phyloP scores from a whole-genome alignment of 2,329 filamentous ascomycete species.

The Rutstroemia sp. region DNA sequence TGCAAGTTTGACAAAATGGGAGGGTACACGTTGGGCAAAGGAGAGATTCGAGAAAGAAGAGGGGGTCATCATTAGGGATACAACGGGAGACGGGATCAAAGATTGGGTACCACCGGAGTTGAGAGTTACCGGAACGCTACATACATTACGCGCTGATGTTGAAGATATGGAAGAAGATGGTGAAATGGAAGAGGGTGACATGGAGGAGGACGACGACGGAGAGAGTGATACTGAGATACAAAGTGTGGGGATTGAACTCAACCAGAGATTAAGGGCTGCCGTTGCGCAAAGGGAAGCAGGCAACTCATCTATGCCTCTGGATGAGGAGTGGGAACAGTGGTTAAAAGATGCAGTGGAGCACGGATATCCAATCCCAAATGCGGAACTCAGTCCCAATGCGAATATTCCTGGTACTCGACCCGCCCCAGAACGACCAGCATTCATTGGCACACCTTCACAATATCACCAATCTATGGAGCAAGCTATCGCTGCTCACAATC shows the following conservation, averaged over 20 bases:
- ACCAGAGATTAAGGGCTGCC: slow-evolving; percentile 57
- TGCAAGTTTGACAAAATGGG: slow-evolving; percentile 67
- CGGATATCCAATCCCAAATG: slow-evolving; percentile 36
- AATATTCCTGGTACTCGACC: slow-evolving; percentile 31
- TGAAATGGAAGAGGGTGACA: slow-evolving; percentile 28
- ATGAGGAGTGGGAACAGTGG: slow-evolving; percentile 71
- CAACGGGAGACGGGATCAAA: slow-evolving; percentile 60
- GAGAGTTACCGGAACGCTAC: slow-evolving; percentile 14
- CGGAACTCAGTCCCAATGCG: slow-evolving; percentile 24
- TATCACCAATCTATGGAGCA: neutral
- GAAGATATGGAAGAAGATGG: slow-evolving; percentile 30
- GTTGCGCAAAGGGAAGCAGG: slow-evolving; percentile 57
- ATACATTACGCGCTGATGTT: slow-evolving; percentile 17
- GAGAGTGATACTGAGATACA: slow-evolving; percentile 47
- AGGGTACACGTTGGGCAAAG: slow-evolving; percentile 76
- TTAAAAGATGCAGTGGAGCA: slow-evolving; percentile 61
- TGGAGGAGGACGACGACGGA: slow-evolving; percentile 34
- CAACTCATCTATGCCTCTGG: slow-evolving; percentile 50
- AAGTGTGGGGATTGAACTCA: slow-evolving; percentile 55
- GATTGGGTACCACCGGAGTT: slow-evolving; percentile 49
- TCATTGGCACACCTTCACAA: neutral
- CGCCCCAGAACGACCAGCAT: slow-evolving; percentile 16
- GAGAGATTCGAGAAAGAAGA: slow-evolving; percentile 73
- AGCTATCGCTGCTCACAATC: neutral
- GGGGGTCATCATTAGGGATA: slow-evolving; percentile 61